phyloP scores from a whole-genome alignment of 768 basidiomycete species.

The Lentinula raphanica region DNA sequence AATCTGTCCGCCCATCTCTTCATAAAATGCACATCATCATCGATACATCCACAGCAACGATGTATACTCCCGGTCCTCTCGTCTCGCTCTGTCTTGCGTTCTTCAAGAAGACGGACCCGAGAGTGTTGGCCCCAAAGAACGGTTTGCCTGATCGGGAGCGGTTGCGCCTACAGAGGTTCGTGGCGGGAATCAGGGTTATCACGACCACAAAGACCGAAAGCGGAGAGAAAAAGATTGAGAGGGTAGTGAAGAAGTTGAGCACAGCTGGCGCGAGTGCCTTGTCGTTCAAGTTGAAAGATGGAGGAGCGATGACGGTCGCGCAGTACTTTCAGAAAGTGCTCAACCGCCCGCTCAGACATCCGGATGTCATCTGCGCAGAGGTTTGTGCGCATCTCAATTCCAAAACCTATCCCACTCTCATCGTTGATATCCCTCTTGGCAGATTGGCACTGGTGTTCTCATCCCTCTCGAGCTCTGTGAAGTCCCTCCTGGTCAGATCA shows the following conservation, averaged over 20 bases:
- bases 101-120: conserved; percentile 26
- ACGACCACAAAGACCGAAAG: conserved; percentile 30
- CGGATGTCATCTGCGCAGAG: conserved; percentile 65
- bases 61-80: conserved; percentile 60
- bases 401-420: background rate
- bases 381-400: conserved; percentile 29
- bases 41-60: conserved; percentile 67
- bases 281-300: conserved; percentile 43
- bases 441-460: conserved; percentile 59
- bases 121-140: conserved; percentile 33
- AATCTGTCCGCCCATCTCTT: conserved; percentile 60
- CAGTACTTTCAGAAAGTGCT: conserved; percentile 52
- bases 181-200: conserved; percentile 46
- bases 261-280: conserved; percentile 45
- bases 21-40: conserved; percentile 61
- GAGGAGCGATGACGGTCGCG: conserved; percentile 39
- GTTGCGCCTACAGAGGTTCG: conserved; percentile 49
- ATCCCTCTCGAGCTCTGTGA: conserved; percentile 60
- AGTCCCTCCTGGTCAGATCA: conserved; percentile 59
- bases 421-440: background rate
- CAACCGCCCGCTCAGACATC: conserved; percentile 51
- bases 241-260: conserved; percentile 60
- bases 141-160: conserved; percentile 53
- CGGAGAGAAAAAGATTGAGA: conserved; percentile 37
- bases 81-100: conserved; percentile 49